Evolutionary conservation across 2,329 filamentous ascomycete genomes (phyloP), one percentile per base, ranked within the genome.

Genomic region (Fusarium odoratissimum): DNA sequence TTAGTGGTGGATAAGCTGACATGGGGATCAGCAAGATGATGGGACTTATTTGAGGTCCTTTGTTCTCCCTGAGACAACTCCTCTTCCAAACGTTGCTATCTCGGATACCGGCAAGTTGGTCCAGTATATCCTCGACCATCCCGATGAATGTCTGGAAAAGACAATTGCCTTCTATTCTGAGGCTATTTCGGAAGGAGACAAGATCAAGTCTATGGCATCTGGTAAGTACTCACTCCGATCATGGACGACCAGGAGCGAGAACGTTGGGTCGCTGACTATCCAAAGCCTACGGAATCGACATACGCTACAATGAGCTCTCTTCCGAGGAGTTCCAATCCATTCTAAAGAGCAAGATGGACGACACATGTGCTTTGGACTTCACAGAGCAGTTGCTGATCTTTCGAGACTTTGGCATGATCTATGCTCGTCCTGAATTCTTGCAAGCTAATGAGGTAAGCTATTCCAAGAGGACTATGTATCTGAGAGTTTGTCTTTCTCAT

Each of bases 21-120:
- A 10, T 2, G 0, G 2, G 6, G 0, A 19, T 3, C 2, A 65
- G 62, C 62, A 64, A 64, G 13, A n/a, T 12, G 48, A 65, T 28
- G 60, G 60, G 1, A 64, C 60, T 7, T 65, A 64, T 21, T 13
- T 57, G 13, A 65, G 62, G 2, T 65, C 60, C 1, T 65, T 65
- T 5, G 35, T 65, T 5, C 11, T 65, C 1, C 48, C 60, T 1
- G 48, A 57, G 7, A 23, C 35, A 2, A 57, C 41, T 5, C 23
- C 25, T 0, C 60, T 65, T 8, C 62, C 62, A 0, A 64, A 65
- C 0, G 62, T 57, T 1, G 30, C 60, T 14, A 65, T 65, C 6
- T 48, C 62, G 3, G 62, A 65, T 14, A 64, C 60, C 0, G 60
- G 62, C 0, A 64, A 64, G 6, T 23, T 65, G 21, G 30, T 65